Conservation (phyloP, 1,284 basidiomycete genomes). For the Thecaphora thlaspeos region DNA sequence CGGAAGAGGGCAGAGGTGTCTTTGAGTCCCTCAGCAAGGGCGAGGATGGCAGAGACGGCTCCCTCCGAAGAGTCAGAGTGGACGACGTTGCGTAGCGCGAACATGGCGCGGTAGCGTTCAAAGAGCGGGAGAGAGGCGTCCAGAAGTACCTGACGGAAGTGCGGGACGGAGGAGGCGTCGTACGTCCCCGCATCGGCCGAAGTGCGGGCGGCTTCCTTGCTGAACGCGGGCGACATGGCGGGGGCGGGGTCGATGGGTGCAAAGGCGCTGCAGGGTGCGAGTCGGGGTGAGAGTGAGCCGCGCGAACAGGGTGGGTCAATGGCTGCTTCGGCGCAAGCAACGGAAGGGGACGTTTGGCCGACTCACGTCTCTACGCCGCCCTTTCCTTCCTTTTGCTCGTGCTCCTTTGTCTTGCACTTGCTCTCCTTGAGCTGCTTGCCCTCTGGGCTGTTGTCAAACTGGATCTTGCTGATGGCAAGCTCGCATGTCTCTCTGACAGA, state of each 20-base stretch:
- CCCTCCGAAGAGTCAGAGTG: conserved; percentile 38
- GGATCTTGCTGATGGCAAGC: conserved; percentile 91
- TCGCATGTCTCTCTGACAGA: conserved; percentile 95
- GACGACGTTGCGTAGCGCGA: conserved; percentile 70
- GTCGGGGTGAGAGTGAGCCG: too few species aligned
- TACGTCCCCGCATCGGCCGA: conserved; percentile 16
- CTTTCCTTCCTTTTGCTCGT: conserved; percentile 14
- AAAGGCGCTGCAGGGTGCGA: conserved; percentile 60
- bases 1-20: conserved; percentile 42
- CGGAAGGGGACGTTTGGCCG: too few species aligned
- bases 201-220: conserved; percentile 28
- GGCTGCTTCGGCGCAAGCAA: too few species aligned
- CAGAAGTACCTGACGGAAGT: conserved; percentile 70
- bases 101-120: conserved; percentile 96
- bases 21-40: conserved; percentile 84
- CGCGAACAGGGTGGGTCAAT: too few species aligned
- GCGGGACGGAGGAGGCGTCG: conserved; percentile 59
- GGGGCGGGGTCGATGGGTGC: conserved; percentile 95
- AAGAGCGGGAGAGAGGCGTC: conserved; percentile 76
- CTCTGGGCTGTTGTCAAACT: conserved; percentile 72
- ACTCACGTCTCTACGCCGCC: conserved; percentile 19
- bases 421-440: conserved; percentile 48
- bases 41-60: conserved; percentile 70
- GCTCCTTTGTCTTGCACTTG: conserved; percentile 15
- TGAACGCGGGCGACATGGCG: conserved; percentile 54